Percentiles rank a stretch among this genome's conserved stretches.
phyloP scores from a whole-genome alignment of 352 stramenopile genomes.

The Phytophthora syringae region DNA sequence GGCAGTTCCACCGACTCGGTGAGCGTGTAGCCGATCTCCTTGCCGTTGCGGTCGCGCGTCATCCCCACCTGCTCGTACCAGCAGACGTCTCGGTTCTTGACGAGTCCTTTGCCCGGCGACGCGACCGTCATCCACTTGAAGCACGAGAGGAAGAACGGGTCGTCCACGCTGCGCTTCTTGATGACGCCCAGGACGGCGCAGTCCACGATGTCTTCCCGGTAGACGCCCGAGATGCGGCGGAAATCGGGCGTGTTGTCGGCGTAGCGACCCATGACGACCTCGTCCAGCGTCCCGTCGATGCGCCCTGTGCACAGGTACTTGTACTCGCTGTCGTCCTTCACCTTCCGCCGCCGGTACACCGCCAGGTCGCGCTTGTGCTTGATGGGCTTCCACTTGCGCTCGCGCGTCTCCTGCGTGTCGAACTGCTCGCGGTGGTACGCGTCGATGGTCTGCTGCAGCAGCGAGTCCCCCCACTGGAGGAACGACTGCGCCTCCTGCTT shows the following conservation, averaged over 20 bases:
- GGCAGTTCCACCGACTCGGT: conserved; percentile 78
- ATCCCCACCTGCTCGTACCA: conserved; percentile 82
- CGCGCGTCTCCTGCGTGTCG: conserved; percentile 60
- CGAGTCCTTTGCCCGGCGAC: conserved; percentile 68
- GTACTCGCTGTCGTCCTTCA: conserved; percentile 56
- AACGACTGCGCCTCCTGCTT: conserved; percentile 55
- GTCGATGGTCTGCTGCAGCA: conserved; percentile 74
- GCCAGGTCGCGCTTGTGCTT: conserved; percentile 69
- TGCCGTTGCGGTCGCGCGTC: conserved; percentile 70
- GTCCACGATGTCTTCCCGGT: conserved; percentile 80
- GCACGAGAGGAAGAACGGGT: conserved; percentile 77
- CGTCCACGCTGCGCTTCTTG: conserved; percentile 44
- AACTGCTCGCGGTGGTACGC: conserved; percentile 75
- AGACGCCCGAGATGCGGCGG: conserved; percentile 73
- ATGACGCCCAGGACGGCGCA: conserved; percentile 77
- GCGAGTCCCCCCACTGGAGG: conserved; percentile 66
- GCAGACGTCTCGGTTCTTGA: conserved; percentile 83
- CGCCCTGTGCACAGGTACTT: conserved; percentile 67
- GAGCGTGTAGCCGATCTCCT: conserved; percentile 83
- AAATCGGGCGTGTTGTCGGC: conserved; percentile 75
- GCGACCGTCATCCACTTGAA: conserved; percentile 88
- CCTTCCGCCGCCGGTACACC: conserved; percentile 61
- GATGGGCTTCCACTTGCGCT: conserved; percentile 76
- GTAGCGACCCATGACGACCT: conserved; percentile 80
- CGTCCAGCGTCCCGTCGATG: conserved; percentile 75